A percentile compares a stretch with the other conserved stretches of the same genome.
These are phyloP conservation scores for Talaromyces pinophilus DNA, from an alignment of 2,329 filamentous ascomycete genomes.

Conservation along the genomic window DNA sequence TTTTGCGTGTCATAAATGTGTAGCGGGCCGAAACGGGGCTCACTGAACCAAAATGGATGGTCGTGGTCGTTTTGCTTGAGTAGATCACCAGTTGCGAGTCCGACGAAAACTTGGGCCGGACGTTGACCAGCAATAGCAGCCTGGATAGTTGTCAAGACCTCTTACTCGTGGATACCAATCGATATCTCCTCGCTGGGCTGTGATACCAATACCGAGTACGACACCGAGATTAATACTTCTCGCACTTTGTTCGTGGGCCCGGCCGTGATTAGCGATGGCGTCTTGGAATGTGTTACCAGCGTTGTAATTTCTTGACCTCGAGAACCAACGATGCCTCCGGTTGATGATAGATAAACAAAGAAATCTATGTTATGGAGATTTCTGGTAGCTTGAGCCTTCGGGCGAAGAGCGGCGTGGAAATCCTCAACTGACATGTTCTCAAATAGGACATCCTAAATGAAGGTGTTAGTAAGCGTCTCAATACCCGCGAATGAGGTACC, in stretches of 20 bases:
- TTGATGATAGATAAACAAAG: not conserved
- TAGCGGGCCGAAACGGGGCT: not conserved
- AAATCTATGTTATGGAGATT: not conserved
- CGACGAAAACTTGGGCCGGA: not conserved
- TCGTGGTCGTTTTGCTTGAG: not conserved
- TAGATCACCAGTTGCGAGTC: not conserved
- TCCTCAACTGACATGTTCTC: not conserved
- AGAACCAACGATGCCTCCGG: not conserved
- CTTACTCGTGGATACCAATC: not conserved
- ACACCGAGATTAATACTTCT: not conserved
- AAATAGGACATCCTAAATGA: not conserved
- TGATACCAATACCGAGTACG: not conserved
- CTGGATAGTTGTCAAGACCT: not conserved
- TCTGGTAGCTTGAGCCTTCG: not conserved
- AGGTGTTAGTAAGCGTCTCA: not conserved
- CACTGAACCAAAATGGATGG: not conserved
- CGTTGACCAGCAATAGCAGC: not conserved
- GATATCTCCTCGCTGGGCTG: not conserved
- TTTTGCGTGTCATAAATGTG: not conserved
- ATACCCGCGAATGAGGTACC: not conserved
- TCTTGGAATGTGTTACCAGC: not conserved
- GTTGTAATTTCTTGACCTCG: not conserved
- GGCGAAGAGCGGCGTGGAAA: not conserved
- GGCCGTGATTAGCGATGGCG: not conserved
- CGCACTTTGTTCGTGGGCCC: not conserved